Evolutionary conservation across 768 basidiomycete species (phyloP).

Genomic region (Boletus subparvulus): DNA sequence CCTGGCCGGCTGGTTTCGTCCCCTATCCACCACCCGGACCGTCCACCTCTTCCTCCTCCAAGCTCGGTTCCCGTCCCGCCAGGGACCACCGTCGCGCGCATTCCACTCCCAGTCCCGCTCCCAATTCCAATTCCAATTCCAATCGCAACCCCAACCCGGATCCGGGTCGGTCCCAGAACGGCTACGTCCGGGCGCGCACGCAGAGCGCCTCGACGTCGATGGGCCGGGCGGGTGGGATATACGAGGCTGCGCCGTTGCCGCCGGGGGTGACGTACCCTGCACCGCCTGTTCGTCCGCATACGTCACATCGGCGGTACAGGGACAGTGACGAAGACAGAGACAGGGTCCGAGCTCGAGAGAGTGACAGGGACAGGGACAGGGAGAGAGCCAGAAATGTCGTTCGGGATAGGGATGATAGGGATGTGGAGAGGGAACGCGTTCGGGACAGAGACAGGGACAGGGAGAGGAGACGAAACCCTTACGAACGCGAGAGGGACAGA

Average conservation of each 20-base stretch:
- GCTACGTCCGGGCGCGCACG: slow-evolving; percentile 8
- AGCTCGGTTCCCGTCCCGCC: neutral
- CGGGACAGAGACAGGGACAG: neutral
- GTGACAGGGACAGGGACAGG: neutral
- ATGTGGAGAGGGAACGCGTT: neutral
- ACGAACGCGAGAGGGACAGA: neutral
- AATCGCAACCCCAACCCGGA: neutral
- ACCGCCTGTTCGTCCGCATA: slow-evolving; percentile 24
- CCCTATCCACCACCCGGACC: slow-evolving; percentile 5
- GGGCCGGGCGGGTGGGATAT: slow-evolving; percentile 2
- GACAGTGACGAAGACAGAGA: slow-evolving; percentile 1
- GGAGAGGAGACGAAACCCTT: neutral
- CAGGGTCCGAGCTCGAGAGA: neutral
- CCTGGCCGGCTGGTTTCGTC: slow-evolving; percentile 23
- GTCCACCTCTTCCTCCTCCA: neutral
- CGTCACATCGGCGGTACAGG: slow-evolving; percentile 21
- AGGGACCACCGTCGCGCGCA: slow-evolving; percentile 4
- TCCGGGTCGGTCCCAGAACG: neutral
- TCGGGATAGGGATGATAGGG: neutral
- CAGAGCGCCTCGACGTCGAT: slow-evolving; percentile 15
- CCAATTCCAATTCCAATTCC: neutral
- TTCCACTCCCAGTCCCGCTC: neutral
- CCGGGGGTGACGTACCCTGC: slow-evolving; percentile 28
- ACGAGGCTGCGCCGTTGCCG: slow-evolving; percentile 29
- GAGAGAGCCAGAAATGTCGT: neutral